Conservation (phyloP, 2,329 filamentous ascomycete species). For the Byssochlamys sp. region DNA sequence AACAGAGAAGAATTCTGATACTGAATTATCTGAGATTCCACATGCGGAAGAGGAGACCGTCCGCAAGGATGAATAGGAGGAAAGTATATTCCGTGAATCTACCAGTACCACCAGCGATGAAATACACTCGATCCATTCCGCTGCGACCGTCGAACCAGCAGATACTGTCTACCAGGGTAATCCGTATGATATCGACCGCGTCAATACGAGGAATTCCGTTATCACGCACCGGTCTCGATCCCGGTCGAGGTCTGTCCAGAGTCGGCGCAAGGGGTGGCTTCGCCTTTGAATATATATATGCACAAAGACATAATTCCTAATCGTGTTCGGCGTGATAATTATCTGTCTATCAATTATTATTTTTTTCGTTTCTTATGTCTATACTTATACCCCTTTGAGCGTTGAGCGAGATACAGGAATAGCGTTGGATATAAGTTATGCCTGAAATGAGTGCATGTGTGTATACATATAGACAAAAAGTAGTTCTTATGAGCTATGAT, state of each 20-base stretch:
- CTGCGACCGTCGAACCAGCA: background rate
- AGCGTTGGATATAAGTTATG: background rate
- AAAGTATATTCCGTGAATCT: background rate
- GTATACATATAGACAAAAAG: background rate
- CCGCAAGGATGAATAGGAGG: background rate
- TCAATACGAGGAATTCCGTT: slow-evolving; percentile 21
- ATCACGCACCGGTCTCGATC: slow-evolving; percentile 13
- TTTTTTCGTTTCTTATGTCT: background rate
- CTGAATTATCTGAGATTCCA: background rate
- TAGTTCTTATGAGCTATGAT: background rate
- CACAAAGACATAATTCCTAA: background rate
- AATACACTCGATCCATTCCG: background rate
- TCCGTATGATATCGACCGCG: slow-evolving; percentile 24
- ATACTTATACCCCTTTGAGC: background rate
- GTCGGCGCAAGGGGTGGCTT: background rate
- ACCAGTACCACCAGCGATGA: background rate
- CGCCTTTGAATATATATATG: background rate
- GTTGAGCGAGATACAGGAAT: background rate
- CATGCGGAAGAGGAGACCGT: background rate
- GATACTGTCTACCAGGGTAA: slow-evolving; percentile 17
- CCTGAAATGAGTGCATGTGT: background rate
- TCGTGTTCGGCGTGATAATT: background rate
- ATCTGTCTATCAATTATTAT: too few relatives aligned
- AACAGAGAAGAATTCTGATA: background rate
- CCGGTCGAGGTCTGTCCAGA: background rate